Evolutionary conservation across 352 stramenopile species (phyloP).

Genomic region (Globisporangium recalcitrans): DNA sequence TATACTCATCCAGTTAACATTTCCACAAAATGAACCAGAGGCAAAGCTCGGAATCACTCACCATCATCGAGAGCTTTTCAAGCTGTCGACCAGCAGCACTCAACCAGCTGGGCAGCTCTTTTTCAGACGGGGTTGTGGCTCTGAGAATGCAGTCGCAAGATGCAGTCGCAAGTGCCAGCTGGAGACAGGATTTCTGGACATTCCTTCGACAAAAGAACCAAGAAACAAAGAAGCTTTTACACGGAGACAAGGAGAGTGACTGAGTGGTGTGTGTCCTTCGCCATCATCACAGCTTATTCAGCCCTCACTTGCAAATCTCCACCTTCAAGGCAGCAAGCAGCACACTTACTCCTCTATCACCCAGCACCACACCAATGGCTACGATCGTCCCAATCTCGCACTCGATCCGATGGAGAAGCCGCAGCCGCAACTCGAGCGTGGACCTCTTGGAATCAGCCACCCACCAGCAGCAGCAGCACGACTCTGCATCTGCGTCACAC

Average conservation of each 20-base stretch:
- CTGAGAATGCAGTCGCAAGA: background rate
- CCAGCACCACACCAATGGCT: conserved; percentile 27
- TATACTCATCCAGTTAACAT: background rate
- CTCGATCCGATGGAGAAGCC: conserved; percentile 44
- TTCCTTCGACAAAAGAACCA: background rate
- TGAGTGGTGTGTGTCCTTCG: background rate
- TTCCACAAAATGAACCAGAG: background rate
- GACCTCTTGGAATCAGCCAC: conserved; percentile 20
- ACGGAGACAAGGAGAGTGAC: background rate
- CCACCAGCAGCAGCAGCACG: conserved; percentile 8
- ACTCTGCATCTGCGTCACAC: conserved; percentile 8
- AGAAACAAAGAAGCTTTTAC: background rate
- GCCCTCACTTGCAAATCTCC: background rate
- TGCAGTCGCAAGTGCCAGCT: background rate
- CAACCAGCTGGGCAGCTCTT: background rate
- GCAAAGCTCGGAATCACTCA: background rate
- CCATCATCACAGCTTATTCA: background rate
- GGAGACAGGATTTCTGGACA: background rate
- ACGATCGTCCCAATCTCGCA: conserved; percentile 55
- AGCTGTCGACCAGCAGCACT: background rate
- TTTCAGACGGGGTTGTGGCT: background rate
- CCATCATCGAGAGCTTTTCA: background rate
- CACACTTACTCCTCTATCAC: too few species aligned
- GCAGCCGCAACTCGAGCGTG: conserved; percentile 44
- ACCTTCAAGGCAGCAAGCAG: background rate